These are phyloP conservation scores for Ustilago shanxiensis DNA, from an alignment of 1,284 basidiomycete species.

Conservation along the genomic window DNA sequence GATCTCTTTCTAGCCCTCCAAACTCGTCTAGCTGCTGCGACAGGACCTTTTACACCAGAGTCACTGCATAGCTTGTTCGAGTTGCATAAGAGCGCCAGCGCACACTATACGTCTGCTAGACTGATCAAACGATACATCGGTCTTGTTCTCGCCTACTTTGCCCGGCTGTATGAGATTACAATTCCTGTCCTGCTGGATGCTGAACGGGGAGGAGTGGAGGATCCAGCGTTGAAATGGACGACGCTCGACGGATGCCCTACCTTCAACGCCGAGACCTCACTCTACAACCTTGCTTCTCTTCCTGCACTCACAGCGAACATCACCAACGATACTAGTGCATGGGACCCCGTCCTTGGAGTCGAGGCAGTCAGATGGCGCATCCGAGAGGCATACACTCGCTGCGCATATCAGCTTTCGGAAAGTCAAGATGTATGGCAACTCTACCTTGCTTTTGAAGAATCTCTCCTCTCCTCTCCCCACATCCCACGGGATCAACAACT, in stretches of 20 bases:
- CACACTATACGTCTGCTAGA: constrained; percentile 15
- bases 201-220: constrained; percentile 2
- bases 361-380: constrained; percentile 33
- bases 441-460: constrained; percentile 56
- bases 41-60: constrained; percentile 23
- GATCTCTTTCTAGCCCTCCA: constrained; percentile 36
- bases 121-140: constrained; percentile 48
- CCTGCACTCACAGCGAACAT: constrained; percentile 8
- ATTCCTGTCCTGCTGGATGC: neutral
- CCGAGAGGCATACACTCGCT: constrained; percentile 46
- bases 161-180: constrained; percentile 15
- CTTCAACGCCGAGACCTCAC: constrained; percentile 10
- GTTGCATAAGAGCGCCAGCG: constrained; percentile 40
- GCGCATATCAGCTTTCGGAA: constrained; percentile 46
- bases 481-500: constrained; percentile 31
- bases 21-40: constrained; percentile 26
- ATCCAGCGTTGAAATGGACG: constrained; percentile 39
- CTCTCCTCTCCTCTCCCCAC: constrained; percentile 15
- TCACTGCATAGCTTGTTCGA: constrained; percentile 35
- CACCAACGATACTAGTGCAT: neutral
- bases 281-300: constrained; percentile 27
- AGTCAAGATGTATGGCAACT: constrained; percentile 56
- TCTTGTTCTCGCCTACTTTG: constrained; percentile 28
- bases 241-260: constrained; percentile 39
- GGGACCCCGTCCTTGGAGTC: constrained; percentile 23